Evolutionary conservation across 2,329 filamentous ascomycete genomes (phyloP).

Genomic region (Colletotrichum costaricense): DNA sequence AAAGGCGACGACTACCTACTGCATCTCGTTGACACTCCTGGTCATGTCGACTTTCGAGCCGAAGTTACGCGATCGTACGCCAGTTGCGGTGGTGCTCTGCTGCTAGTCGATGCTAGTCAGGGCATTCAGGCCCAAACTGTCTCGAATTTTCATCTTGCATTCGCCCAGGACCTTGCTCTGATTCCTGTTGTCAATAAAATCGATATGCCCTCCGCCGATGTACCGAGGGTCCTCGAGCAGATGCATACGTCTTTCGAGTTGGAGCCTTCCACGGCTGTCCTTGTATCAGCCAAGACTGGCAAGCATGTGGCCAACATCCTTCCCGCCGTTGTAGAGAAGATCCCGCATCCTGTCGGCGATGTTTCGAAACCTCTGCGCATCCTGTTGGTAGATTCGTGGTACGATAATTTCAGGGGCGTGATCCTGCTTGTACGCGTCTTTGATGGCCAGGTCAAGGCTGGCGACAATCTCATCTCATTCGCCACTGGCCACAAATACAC

Average conservation of each 20-base stretch:
- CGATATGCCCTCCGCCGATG: slow-evolving; percentile 89
- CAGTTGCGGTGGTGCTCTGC: slow-evolving; percentile 90
- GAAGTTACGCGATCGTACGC: slow-evolving; percentile 97
- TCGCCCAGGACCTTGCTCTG: slow-evolving; percentile 87
- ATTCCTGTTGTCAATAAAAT: slow-evolving; percentile 98
- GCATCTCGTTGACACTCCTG: slow-evolving; percentile 95
- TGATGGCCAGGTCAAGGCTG: slow-evolving; percentile 84
- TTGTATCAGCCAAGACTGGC: slow-evolving; percentile 93
- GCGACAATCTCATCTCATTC: slow-evolving; percentile 88
- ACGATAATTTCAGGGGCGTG: slow-evolving; percentile 94
- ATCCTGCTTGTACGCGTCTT: slow-evolving; percentile 92
- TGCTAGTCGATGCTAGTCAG: slow-evolving; percentile 96
- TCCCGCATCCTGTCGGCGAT: slow-evolving; percentile 85
- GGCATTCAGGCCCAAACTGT: slow-evolving; percentile 98
- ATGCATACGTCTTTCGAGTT: slow-evolving; percentile 90
- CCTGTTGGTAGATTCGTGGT: slow-evolving; percentile 97
- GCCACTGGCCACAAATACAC: slow-evolving; percentile 91
- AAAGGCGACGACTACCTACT: slow-evolving; percentile 89
- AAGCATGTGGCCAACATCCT: slow-evolving; percentile 86
- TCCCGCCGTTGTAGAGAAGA: slow-evolving; percentile 85
- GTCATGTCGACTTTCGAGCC: slow-evolving; percentile 96
- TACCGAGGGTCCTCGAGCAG: slow-evolving; percentile 87
- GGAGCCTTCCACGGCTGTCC: slow-evolving; percentile 75
- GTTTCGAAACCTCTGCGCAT: slow-evolving; percentile 79
- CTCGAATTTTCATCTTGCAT: slow-evolving; percentile 97